Percentiles rank a stretch among this genome's conserved stretches.
These are phyloP conservation scores for Nematodospora anomalae DNA, from an alignment of 1,139 yeast genomes.

Conservation along the genomic window DNA sequence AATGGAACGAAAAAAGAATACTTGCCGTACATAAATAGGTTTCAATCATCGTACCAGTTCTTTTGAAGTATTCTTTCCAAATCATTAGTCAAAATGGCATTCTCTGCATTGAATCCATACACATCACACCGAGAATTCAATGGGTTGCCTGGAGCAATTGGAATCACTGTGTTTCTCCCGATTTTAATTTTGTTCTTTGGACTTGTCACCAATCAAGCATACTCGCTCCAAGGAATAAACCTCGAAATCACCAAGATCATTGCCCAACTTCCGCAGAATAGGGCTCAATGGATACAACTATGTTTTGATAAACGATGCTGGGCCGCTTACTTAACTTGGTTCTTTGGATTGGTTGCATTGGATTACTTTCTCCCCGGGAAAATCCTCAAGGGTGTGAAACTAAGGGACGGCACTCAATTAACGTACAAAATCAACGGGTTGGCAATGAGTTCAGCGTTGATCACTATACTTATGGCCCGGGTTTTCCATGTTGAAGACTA, in stretches of 20 bases:
- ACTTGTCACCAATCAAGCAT: slow-evolving; percentile 56
- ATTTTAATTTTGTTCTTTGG: slow-evolving; percentile 57
- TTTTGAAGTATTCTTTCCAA: too few relatives aligned
- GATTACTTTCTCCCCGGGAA: slow-evolving; percentile 78
- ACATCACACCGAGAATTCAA: slow-evolving; percentile 73
- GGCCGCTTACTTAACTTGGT: slow-evolving; percentile 75
- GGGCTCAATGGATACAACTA: slow-evolving; percentile 26
- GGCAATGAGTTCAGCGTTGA: slow-evolving; percentile 50
- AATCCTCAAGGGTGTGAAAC: slow-evolving; percentile 58
- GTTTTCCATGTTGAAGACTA: slow-evolving; percentile 42
- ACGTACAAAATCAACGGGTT: slow-evolving; percentile 82
- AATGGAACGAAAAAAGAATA: too few relatives aligned
- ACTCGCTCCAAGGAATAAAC: slow-evolving; percentile 49
- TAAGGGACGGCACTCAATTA: slow-evolving; percentile 75
- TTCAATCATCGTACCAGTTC: too few relatives aligned
- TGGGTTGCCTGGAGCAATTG: slow-evolving; percentile 74
- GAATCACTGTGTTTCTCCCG: slow-evolving; percentile 70
- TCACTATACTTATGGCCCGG: slow-evolving; percentile 51
- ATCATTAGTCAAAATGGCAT: too few relatives aligned
- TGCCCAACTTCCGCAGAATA: slow-evolving; percentile 26
- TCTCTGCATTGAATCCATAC: slow-evolving; percentile 57
- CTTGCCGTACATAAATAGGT: too few relatives aligned
- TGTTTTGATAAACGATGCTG: slow-evolving; percentile 50
- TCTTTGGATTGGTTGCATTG: slow-evolving; percentile 57
- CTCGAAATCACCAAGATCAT: slow-evolving; percentile 40